A percentile compares a stretch with the other conserved stretches of the same genome.
These are phyloP conservation scores for Phytophthora brassicae DNA, from an alignment of 352 stramenopile species.

Conservation along the genomic window DNA sequence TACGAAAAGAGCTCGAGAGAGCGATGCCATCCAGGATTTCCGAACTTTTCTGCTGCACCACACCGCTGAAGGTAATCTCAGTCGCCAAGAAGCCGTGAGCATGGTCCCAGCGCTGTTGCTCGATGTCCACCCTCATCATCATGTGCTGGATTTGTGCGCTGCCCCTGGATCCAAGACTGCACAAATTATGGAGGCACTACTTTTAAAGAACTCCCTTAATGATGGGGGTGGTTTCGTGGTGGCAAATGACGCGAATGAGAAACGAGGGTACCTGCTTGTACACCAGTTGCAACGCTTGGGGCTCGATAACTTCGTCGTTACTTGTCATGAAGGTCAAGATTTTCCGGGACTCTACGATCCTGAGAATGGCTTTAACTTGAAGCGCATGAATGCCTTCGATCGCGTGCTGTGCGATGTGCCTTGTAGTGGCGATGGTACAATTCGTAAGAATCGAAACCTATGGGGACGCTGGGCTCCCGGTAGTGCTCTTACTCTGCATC, in stretches of 20 bases:
- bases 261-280: slow-evolving; percentile 96
- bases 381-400: slow-evolving; percentile 90
- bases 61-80: slow-evolving; percentile 90
- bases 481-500: slow-evolving; percentile 89
- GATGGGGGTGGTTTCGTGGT: slow-evolving; percentile 86
- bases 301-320: slow-evolving; percentile 88
- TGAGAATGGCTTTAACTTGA: slow-evolving; percentile 22
- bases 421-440: slow-evolving; percentile 97
- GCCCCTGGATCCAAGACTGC: slow-evolving; percentile 98
- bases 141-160: slow-evolving; percentile 81
- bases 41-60: slow-evolving; percentile 93
- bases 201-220: background rate
- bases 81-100: slow-evolving; percentile 96
- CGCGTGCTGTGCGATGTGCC: slow-evolving; percentile 97
- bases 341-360: slow-evolving; percentile 90
- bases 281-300: slow-evolving; percentile 88
- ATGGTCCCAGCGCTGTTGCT: slow-evolving; percentile 98
- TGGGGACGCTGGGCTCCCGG: slow-evolving; percentile 90
- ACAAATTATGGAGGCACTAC: slow-evolving; percentile 93
- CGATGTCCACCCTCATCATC: slow-evolving; percentile 87
- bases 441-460: slow-evolving; percentile 96
- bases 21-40: slow-evolving; percentile 79
- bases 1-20: slow-evolving; percentile 53
- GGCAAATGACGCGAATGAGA: slow-evolving; percentile 95
- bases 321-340: slow-evolving; percentile 90